Conservation (phyloP, 1,139 yeast species). For the Schizosaccharomyces versatilis region DNA sequence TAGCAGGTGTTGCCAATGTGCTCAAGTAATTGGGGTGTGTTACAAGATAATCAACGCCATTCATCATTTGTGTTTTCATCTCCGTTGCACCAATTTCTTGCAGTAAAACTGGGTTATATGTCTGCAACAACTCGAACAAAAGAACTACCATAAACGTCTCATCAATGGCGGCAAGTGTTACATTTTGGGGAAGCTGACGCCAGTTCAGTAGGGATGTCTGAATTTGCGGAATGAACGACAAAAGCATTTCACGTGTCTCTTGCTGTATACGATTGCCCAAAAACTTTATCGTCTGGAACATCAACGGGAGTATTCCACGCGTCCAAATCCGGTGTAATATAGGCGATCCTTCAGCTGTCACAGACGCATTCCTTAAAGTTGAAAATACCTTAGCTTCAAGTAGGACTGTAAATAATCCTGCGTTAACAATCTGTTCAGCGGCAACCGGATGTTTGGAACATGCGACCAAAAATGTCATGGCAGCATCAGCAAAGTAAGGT, state of each 20-base stretch:
- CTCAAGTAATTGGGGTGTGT: conserved; percentile 72
- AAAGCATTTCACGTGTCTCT: conserved; percentile 42
- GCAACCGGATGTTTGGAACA: not conserved
- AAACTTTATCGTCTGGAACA: conserved; percentile 35
- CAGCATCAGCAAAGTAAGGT: conserved; percentile 2
- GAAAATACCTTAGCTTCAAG: not conserved
- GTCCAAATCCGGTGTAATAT: conserved; percentile 56
- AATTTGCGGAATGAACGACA: conserved; percentile 45
- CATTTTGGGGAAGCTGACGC: conserved; percentile 35
- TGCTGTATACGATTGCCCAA: conserved; percentile 44
- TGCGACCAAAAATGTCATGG: conserved; percentile 1
- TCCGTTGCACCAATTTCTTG: conserved; percentile 10
- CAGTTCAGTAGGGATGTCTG: conserved; percentile 40
- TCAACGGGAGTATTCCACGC: conserved; percentile 53
- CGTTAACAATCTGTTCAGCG: conserved; percentile 1
- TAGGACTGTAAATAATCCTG: not conserved
- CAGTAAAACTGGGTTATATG: not conserved
- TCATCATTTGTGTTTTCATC: conserved; percentile 10
- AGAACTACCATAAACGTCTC: conserved; percentile 65
- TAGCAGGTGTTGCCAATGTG: conserved; percentile 42
- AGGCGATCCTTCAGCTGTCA: not conserved
- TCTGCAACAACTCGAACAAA: conserved; percentile 34
- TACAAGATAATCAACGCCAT: conserved; percentile 35
- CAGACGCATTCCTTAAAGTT: not conserved
- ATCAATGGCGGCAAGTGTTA: conserved; percentile 43